These are phyloP conservation scores for Pichia cephalocereana DNA, from an alignment of 805 yeast genomes.

Conservation along the genomic window DNA sequence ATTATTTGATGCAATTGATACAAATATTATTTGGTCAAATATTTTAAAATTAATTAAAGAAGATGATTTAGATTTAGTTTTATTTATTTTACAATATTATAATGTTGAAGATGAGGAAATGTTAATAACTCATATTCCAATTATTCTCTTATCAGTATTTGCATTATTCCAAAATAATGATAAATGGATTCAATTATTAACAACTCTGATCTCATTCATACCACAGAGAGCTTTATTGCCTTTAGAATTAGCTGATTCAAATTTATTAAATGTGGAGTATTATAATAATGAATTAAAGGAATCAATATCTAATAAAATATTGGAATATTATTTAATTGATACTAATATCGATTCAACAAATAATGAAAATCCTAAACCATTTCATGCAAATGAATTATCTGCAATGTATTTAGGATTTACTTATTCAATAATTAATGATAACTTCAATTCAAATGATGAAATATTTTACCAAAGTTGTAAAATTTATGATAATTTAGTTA, in stretches of 20 bases:
- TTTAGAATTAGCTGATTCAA: slow-evolving; percentile 31
- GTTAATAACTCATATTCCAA: slow-evolving; percentile 65
- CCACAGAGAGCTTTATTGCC: slow-evolving; percentile 61
- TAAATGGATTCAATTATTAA: slow-evolving; percentile 33
- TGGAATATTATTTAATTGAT: slow-evolving; percentile 11
- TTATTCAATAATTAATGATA: not conserved
- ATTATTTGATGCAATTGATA: slow-evolving; percentile 82
- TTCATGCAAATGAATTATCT: slow-evolving; percentile 35
- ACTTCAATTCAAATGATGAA: not conserved
- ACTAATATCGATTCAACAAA: not conserved
- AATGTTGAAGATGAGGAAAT: slow-evolving; percentile 83
- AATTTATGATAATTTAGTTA: slow-evolving; percentile 29
- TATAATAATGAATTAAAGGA: slow-evolving; percentile 10
- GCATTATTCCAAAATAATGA: slow-evolving; percentile 27
- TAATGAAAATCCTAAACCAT: slow-evolving; percentile 24
- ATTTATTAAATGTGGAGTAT: slow-evolving; percentile 5
- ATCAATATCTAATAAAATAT: slow-evolving; percentile 9
- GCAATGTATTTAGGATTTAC: slow-evolving; percentile 28
- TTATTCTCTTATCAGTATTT: slow-evolving; percentile 38
- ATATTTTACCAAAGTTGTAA: slow-evolving; percentile 27
- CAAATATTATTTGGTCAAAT: slow-evolving; percentile 67
- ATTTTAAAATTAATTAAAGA: slow-evolving; percentile 35
- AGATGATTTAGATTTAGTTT: slow-evolving; percentile 38
- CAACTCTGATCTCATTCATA: slow-evolving; percentile 39
- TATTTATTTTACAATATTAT: slow-evolving; percentile 55